Conservation (phyloP, 306 rosid species). For the Cicer yamashitae region DNA sequence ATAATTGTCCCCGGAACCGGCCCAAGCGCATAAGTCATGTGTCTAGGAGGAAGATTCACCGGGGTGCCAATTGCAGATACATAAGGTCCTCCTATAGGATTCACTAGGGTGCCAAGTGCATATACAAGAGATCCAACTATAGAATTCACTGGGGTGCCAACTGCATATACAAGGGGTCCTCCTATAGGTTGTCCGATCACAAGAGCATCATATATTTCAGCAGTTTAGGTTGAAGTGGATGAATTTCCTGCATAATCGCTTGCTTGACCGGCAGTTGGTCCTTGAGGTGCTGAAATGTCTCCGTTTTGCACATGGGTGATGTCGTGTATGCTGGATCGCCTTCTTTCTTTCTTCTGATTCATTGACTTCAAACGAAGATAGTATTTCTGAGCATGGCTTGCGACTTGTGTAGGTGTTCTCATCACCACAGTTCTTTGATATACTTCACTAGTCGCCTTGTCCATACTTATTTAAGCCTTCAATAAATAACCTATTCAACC, state of each 20-base stretch:
- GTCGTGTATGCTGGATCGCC: slow-evolving; percentile 92
- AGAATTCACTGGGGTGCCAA: slow-evolving; percentile 60
- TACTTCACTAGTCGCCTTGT: slow-evolving; percentile 92
- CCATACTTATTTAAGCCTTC: slow-evolving; percentile 86
- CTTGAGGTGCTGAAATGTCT: slow-evolving; percentile 64
- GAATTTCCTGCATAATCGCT: slow-evolving; percentile 60
- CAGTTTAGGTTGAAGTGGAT: slow-evolving; percentile 61
- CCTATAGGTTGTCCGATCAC: slow-evolving; percentile 82
- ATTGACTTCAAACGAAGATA: slow-evolving; percentile 80
- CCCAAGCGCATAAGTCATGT: slow-evolving; percentile 63
- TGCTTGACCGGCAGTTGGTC: slow-evolving; percentile 77
- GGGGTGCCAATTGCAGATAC: no score
- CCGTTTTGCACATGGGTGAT: slow-evolving; percentile 72
- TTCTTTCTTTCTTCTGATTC: slow-evolving; percentile 69
- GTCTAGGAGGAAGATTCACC: no score
- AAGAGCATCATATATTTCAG: slow-evolving; percentile 64
- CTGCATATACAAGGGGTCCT: slow-evolving; percentile 77
- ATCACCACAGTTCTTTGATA: slow-evolving; percentile 90
- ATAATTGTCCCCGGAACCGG: slow-evolving; percentile 61
- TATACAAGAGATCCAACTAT: no score
- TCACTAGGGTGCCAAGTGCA: no score
- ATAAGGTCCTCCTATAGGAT: no score
- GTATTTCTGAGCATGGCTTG: slow-evolving; percentile 94
- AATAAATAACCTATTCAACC: slow-evolving; percentile 71
- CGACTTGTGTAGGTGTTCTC: slow-evolving; percentile 91